Evolutionary conservation across 2,329 filamentous ascomycete species (phyloP).

Genomic region (Ampelomyces quisqualis): DNA sequence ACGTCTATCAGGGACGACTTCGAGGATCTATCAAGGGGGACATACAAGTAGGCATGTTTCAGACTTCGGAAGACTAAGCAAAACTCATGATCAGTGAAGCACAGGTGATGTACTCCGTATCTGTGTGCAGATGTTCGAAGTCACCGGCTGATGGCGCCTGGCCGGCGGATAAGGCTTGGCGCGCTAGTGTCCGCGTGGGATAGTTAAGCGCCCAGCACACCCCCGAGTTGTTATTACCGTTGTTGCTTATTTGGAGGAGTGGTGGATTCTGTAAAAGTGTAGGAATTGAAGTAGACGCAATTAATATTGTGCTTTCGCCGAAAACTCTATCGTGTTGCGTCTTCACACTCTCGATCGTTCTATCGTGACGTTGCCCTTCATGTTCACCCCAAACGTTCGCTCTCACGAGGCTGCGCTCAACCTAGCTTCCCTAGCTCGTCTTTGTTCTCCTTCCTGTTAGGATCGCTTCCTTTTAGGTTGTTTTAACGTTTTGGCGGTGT

Average conservation of each 20-base stretch:
- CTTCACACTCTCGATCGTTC: no score
- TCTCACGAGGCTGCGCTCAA: no score
- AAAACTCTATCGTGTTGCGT: no score
- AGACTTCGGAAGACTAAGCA: slow-evolving; percentile 6
- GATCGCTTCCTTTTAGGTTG: no score
- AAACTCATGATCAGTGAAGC: slow-evolving; percentile 17
- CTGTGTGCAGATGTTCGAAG: slow-evolving; percentile 4
- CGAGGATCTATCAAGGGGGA: slow-evolving; percentile 1
- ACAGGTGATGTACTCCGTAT: slow-evolving; percentile 20
- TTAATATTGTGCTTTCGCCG: no score
- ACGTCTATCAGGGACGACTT: slow-evolving; percentile 3
- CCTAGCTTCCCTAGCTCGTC: no score
- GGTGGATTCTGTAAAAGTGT: background rate
- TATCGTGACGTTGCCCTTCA: no score
- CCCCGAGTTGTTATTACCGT: no score
- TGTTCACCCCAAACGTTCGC: no score
- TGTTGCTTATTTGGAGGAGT: background rate
- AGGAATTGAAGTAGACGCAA: background rate
- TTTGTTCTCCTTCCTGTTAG: no score
- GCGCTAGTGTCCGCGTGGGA: slow-evolving; percentile 6
- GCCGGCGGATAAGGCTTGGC: slow-evolving; percentile 2
- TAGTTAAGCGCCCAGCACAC: slow-evolving; percentile 1
- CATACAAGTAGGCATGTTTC: slow-evolving; percentile 26
- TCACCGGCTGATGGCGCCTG: slow-evolving; percentile 16
- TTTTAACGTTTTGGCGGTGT: no score